Base-by-base conservation (phyloP, 108 stramenopile species). In the Stephanodiscus minutulus region DNA sequence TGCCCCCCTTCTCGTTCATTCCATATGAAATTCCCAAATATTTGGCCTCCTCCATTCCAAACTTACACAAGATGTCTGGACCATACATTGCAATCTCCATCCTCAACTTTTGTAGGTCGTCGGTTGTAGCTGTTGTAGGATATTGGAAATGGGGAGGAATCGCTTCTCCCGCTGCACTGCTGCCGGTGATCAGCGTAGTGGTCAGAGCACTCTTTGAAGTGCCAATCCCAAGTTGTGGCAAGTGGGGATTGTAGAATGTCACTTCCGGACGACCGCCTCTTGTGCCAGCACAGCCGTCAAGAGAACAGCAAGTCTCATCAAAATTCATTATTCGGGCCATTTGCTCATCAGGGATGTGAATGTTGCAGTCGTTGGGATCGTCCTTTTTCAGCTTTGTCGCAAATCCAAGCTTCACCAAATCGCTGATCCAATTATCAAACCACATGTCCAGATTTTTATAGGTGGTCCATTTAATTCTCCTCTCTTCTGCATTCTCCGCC, bases 1-100 rank as follows among this genome's bases (percentile, higher is more conserved):
- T 72, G 7, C 70, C 70, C 8, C 70, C 61, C 24, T 62, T 72
- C 17, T 21, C 21, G 59, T 72, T 72, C 70, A 64, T 62, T 3
- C 61, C 70, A 24, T 49, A 29, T 15, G 70, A 61, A 6, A 56
- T 37, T 1, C 22, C 50, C 20, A 27, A 46, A 21, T 21, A 25
- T 28, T 36, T 36, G 24, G 36, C 50, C 3, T 6, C 17, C 24
- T 56, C 36, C 12, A 9, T 17, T 58, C 68, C 68, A 69, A 69
- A 69, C 28, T 57, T 69, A 15, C 68, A 50, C 8, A 36, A 20
- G 0, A 69, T 44, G 36, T 69, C 53, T 17, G 68, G 68, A 39
- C 58, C 44, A 56, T 39, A 69, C 15, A 15, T 7, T 2, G 36
- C 39, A 37, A 58, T 37, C 4, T 25, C 37, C 17, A 57, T 58